Evolutionary conservation across 2,329 filamentous ascomycete genomes (phyloP).

Genomic region (Colletotrichum filicis): DNA sequence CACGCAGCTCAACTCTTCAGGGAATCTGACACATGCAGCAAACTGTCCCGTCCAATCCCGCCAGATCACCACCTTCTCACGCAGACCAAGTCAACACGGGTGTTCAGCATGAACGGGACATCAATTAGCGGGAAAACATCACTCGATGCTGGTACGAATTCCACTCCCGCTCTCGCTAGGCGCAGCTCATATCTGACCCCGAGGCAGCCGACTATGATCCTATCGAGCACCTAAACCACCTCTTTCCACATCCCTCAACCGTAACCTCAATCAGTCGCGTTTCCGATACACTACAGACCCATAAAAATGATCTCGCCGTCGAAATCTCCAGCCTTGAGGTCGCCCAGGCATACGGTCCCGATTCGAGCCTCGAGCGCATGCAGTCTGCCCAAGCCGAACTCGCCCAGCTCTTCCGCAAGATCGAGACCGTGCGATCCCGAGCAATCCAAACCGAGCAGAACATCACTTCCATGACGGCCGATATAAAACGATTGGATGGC

Average conservation of each 20-base stretch:
- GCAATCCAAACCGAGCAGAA: conserved; percentile 93
- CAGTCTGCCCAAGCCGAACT: conserved; percentile 91
- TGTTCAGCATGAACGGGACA: conserved; percentile 52
- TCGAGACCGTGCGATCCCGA: conserved; percentile 89
- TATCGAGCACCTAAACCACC: conserved; percentile 89
- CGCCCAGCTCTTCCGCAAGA: conserved; percentile 90
- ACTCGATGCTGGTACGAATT: conserved; percentile 56
- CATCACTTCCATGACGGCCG: conserved; percentile 98
- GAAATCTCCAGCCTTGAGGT: conserved; percentile 80
- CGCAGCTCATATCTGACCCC: conserved; percentile 36
- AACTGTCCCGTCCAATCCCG: not conserved
- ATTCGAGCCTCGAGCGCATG: conserved; percentile 90
- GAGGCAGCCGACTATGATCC: conserved; percentile 83
- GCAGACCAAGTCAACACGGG: not conserved
- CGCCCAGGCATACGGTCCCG: conserved; percentile 85
- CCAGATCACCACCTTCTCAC: not conserved
- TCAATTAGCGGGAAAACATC: conserved; percentile 47
- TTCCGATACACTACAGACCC: conserved; percentile 76
- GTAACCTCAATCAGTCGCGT: conserved; percentile 81
- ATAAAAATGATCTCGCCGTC: conserved; percentile 84
- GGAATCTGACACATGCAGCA: conserved; percentile 22
- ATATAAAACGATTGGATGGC: conserved; percentile 96
- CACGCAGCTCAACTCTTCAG: conserved; percentile 3
- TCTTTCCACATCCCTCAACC: conserved; percentile 91
- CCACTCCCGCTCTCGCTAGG: conserved; percentile 22